phyloP scores from a whole-genome alignment of 2,329 filamentous ascomycete species.

The Apiospora malaysiana region DNA sequence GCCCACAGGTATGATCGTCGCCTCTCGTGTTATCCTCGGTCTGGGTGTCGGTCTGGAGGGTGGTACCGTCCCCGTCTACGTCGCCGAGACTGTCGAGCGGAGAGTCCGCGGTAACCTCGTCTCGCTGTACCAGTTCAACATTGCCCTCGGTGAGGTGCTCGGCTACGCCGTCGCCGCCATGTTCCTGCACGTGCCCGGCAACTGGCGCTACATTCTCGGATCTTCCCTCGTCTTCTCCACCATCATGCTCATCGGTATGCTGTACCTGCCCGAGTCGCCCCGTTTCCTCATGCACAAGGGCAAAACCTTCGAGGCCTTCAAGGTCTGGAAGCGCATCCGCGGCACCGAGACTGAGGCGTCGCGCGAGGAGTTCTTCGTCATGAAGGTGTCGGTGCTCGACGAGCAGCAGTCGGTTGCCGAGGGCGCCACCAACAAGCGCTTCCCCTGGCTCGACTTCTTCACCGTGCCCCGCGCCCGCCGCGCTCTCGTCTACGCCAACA shows the following conservation, averaged over 20 bases:
- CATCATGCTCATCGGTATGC: constrained; percentile 66
- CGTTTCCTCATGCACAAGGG: constrained; percentile 75
- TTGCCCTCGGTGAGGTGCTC: constrained; percentile 75
- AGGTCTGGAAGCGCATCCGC: constrained; percentile 76
- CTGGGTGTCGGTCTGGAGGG: constrained; percentile 75
- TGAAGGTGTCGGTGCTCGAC: constrained; percentile 66
- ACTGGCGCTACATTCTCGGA: constrained; percentile 77
- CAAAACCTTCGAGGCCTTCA: constrained; percentile 63
- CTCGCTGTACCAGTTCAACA: constrained; percentile 77
- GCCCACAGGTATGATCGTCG: constrained; percentile 65
- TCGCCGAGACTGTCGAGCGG: constrained; percentile 73
- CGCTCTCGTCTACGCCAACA: constrained; percentile 70
- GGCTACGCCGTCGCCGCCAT: constrained; percentile 77
- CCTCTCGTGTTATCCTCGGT: constrained; percentile 71
- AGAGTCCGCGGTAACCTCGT: constrained; percentile 74
- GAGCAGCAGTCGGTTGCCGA: constrained; percentile 61
- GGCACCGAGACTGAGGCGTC: constrained; percentile 62
- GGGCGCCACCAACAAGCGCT: constrained; percentile 58
- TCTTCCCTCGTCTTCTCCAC: constrained; percentile 74
- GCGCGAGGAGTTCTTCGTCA: constrained; percentile 73
- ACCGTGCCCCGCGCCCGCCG: constrained; percentile 71
- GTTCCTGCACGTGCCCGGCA: constrained; percentile 71
- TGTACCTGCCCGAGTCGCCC: constrained; percentile 74
- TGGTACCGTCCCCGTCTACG: constrained; percentile 76
- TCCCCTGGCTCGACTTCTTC: constrained; percentile 77